Base-by-base conservation (phyloP, 164 flowering plant genomes). In the Liriodendron chinense region DNA sequence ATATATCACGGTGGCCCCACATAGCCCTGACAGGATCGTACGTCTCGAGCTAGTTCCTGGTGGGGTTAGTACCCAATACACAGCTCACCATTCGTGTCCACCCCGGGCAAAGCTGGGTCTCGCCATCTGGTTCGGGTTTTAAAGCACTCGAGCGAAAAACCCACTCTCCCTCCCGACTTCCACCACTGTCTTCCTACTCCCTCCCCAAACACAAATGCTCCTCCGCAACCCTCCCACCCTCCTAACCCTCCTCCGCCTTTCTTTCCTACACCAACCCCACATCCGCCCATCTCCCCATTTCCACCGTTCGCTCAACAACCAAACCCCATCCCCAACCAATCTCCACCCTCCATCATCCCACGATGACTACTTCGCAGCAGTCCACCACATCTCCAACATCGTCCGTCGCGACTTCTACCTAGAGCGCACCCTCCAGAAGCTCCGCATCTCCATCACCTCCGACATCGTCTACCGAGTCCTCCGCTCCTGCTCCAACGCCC, bases 381-480 rank as follows among this genome's bases (percentile, higher is more conserved):
- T 96, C 73, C 93, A 92, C 78, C 96, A 91, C 84, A 84, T 94
- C 72, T 83, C 94, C 81, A 90, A 90, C 89, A 86, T 96, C 23
- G 96, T 96, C 75, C 91, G 94, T 18, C 88, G 86, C 53, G 99
- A 96, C 80, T 74, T 88, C 82, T 90, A 87, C 89, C 59, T 93
- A 76, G 99, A 96, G 73, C 87, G 96, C 63, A 91, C 99, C 65
- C 94, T 96, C 57, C 89, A 90, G 82, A 89, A 85, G 85, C 83
- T 96, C 77, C 82, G 73, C 65, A 75, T 90, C 77, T 69, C 85
- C 10, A 82, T 89, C 66, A 83, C 84, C 47, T 87, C 96, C 24
- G 97, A 94, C 65, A 86, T 93, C 65, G 97, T 96, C 49, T 91
- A 75, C 76, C 88, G 99, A 28, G 94, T 96, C 77, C 95, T 96